Conservation (phyloP, 345 rosid species). For the Syzygium aqueum region DNA sequence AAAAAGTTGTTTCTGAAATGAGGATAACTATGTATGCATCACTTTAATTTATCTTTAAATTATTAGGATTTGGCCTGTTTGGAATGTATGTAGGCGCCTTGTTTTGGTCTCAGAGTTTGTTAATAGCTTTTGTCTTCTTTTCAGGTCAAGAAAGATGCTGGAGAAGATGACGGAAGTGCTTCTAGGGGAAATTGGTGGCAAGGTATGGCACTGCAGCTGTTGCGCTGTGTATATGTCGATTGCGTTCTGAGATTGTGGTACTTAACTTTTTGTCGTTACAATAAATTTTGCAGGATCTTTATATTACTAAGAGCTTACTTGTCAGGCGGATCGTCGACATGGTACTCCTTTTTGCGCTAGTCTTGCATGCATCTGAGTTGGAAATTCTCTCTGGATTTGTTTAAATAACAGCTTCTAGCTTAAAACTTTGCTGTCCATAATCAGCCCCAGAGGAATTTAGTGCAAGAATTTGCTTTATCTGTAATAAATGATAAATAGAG, state of each 20-base stretch:
- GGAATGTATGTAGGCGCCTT: not conserved
- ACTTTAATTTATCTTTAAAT: not conserved
- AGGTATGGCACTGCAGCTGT: constrained; percentile 30
- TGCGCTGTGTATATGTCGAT: not conserved
- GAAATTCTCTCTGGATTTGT: not conserved
- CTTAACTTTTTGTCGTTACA: not conserved
- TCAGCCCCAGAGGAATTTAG: not conserved
- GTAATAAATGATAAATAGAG: not conserved
- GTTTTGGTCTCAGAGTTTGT: not conserved
- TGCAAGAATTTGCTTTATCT: not conserved
- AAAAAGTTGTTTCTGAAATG: not conserved
- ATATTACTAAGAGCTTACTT: constrained; percentile 31
- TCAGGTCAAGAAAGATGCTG: constrained; percentile 53
- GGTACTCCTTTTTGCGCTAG: not conserved
- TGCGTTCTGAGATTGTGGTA: not conserved
- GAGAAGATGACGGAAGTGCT: constrained; percentile 78
- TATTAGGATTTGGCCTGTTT: not conserved
- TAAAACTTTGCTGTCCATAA: not conserved
- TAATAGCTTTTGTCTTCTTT: not conserved
- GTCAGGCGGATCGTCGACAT: constrained; percentile 1
- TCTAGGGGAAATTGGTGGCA: constrained; percentile 98
- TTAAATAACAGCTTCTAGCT: not conserved
- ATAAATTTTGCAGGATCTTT: constrained; percentile 38
- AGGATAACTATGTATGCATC: not conserved
- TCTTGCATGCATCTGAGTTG: not conserved